These are phyloP conservation scores for Fusarium armeniacum DNA, from an alignment of 2,329 filamentous ascomycete species.

Conservation along the genomic window DNA sequence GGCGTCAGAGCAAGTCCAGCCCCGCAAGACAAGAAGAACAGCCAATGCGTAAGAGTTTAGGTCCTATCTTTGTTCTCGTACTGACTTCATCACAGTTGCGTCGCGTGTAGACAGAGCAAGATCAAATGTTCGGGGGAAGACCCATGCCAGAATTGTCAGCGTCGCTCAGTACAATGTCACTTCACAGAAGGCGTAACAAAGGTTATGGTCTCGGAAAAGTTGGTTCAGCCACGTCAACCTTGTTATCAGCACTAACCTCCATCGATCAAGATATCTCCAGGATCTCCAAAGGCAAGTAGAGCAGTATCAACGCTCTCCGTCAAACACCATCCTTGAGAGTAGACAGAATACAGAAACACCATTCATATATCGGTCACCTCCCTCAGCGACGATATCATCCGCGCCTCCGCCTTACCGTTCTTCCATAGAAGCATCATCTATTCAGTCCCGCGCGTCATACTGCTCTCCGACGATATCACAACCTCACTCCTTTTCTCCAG, in stretches of 20 bases:
- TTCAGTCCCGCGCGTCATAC: conserved; percentile 19
- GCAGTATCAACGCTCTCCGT: conserved; percentile 31
- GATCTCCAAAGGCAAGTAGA: conserved; percentile 46
- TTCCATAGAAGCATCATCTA: conserved; percentile 23
- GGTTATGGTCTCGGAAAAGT: conserved; percentile 54
- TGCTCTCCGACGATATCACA: conserved; percentile 27
- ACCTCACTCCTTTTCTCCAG: conserved; percentile 2
- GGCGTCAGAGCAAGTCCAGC: conserved; percentile 30
- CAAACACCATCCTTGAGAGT: conserved; percentile 12
- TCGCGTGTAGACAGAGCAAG: conserved; percentile 54
- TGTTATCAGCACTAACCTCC: conserved; percentile 17
- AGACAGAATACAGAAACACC: conserved; percentile 4
- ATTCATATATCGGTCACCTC: conserved; percentile 30
- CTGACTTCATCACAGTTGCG: conserved; percentile 45
- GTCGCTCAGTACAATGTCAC: conserved; percentile 51
- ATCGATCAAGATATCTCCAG: conserved; percentile 43
- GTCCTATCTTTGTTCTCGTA: neutral
- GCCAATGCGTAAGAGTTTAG: conserved; percentile 46
- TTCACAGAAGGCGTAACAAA: conserved; percentile 52
- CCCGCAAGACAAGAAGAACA: conserved; percentile 46
- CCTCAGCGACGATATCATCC: conserved; percentile 6
- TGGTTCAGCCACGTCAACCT: neutral
- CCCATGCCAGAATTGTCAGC: conserved; percentile 53
- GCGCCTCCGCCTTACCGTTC: conserved; percentile 40
- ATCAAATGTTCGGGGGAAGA: conserved; percentile 55